These are phyloP conservation scores for Aspergillus fischeri DNA, from an alignment of 2,329 filamentous ascomycete genomes.

Conservation along the genomic window DNA sequence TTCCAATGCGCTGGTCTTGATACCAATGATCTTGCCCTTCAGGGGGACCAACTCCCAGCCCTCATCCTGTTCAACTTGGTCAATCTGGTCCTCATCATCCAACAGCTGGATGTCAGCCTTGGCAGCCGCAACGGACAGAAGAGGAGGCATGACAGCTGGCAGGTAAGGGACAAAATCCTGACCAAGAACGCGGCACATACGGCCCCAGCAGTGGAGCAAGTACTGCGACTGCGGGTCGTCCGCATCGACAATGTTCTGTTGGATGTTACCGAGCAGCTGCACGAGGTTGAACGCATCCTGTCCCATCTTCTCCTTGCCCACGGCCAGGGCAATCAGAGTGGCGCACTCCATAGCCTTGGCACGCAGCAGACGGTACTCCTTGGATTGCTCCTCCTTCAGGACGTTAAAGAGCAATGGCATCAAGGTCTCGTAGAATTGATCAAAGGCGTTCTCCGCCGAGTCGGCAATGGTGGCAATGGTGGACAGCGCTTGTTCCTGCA, in stretches of 20 bases:
- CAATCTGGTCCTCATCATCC: constrained; percentile 91
- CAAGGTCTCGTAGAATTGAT: constrained; percentile 89
- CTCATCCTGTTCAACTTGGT: constrained; percentile 88
- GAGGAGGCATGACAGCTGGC: constrained; percentile 86
- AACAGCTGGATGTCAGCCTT: constrained; percentile 97
- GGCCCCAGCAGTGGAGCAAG: constrained; percentile 96
- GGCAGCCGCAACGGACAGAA: constrained; percentile 84
- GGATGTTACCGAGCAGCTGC: constrained; percentile 80
- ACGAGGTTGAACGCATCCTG: constrained; percentile 83
- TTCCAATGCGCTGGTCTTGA: constrained; percentile 92
- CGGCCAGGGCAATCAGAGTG: constrained; percentile 86
- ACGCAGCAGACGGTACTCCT: constrained; percentile 83
- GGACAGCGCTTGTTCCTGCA: constrained; percentile 94
- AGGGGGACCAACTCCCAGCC: constrained; percentile 97
- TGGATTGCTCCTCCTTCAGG: constrained; percentile 81
- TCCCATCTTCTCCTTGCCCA: constrained; percentile 88
- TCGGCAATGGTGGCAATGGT: constrained; percentile 99
- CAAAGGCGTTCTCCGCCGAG: constrained; percentile 90
- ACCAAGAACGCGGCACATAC: constrained; percentile 94
- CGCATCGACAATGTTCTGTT: constrained; percentile 77
- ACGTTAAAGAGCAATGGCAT: constrained; percentile 95
- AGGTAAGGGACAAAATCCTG: constrained; percentile 90
- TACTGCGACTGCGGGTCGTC: constrained; percentile 97
- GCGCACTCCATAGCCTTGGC: constrained; percentile 99
- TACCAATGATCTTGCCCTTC: constrained; percentile 97